Base-by-base conservation (phyloP, 2,329 filamentous ascomycete genomes). In the Pseudocercospora crystallina region DNA sequence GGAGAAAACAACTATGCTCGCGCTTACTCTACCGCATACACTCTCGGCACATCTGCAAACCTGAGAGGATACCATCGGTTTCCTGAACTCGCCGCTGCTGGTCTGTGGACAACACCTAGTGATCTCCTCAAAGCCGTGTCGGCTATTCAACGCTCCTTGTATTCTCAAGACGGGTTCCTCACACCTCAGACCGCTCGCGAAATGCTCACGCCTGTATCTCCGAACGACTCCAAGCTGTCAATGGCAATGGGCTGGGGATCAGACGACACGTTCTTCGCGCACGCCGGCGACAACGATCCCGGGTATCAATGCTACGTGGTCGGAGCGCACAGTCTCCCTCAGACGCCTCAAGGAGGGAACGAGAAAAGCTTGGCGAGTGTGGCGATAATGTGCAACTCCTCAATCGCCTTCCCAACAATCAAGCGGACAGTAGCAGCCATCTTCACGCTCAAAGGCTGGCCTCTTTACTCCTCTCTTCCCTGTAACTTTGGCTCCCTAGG, bases 91-190 rank as follows among this genome's bases (percentile, higher is more conserved):
- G 61, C 63, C 3, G 61, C 62, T 12, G 61, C 60, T 2, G 61
- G 60, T 3, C 47, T 65, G 1, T 65, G 63, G 62, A 61, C 61
- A 2, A 65, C 62, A 3, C 62, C 63, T 1, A 36, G 52, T 5
- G 62, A 65, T 35, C 50, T 65, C 2, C 38, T 64, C 13, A 61
- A 54, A 37, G 54, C 57, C 3, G 48, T 54, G 9, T 39, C 46
- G 1, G 60, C 63, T 2, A 49, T 64, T 5, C 61, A 64, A 32
- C 26, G 34, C 13, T 64, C 54, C 2, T 37, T 61, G 2, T 34
- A 47, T 26, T 26, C 34, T 8, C 20, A 39, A 7, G 26, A 11
- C 14, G 54, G 49, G 8, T 62, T 62, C 39, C 35, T 63, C 13
- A 42, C 46, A 1, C 34, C 34, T 13, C 14, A 40, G 0, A 56